phyloP scores from a whole-genome alignment of 257 asterid genomes.

The Nicotiana tomentosiformis region DNA sequence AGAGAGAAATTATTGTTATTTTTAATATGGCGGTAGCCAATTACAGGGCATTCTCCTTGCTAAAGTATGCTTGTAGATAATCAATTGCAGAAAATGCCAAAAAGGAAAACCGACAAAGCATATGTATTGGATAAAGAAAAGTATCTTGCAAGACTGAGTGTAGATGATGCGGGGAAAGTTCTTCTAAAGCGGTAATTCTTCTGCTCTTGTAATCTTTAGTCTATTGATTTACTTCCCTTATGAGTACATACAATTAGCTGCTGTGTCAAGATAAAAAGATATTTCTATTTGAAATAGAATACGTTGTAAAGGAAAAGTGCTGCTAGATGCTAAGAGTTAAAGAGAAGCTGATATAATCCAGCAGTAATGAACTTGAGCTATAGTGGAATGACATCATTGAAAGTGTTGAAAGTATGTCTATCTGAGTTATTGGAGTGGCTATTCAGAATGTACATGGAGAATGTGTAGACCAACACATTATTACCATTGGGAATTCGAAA shows the following conservation, averaged over 20 bases:
- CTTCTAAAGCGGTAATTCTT: conserved; percentile 76
- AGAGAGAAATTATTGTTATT: background rate
- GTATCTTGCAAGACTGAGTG: conserved; percentile 93
- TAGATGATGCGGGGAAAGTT: conserved; percentile 87
- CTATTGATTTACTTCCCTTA: background rate
- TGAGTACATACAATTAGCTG: background rate
- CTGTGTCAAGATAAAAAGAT: background rate
- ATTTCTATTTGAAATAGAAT: background rate
- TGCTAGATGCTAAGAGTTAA: background rate
- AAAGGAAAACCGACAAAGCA: conserved; percentile 91
- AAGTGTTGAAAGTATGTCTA: background rate
- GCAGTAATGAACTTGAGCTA: background rate
- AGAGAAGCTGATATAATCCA: background rate
- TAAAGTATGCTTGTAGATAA: conserved; percentile 62
- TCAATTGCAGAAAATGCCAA: conserved; percentile 99
- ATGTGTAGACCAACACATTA: background rate
- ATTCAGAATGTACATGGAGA: background rate
- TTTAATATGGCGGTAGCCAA: background rate
- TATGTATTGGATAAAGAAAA: conserved; percentile 86
- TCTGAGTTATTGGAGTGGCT: background rate
- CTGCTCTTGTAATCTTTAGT: background rate
- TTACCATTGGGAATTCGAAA: background rate
- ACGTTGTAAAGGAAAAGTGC: background rate
- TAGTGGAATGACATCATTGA: background rate
- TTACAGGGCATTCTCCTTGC: conserved; percentile 19